phyloP scores from a whole-genome alignment of 495 filamentous ascomycete genomes.

The Venustampulla echinocandica region DNA sequence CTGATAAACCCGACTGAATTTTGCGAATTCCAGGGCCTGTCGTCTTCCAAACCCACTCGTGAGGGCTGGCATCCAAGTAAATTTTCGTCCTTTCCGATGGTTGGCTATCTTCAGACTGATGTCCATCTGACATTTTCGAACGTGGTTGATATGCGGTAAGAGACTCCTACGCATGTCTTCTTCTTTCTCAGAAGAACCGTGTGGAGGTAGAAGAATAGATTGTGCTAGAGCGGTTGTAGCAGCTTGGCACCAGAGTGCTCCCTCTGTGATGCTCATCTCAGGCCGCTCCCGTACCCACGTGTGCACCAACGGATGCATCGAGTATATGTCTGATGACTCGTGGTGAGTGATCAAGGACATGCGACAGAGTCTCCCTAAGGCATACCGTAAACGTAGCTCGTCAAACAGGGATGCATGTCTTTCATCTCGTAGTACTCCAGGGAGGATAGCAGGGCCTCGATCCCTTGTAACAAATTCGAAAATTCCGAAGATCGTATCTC shows the following conservation, averaged over 20 bases:
- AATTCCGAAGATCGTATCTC: neutral
- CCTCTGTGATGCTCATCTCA: conserved; percentile 24
- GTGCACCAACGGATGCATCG: conserved; percentile 35
- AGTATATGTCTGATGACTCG: conserved; percentile 25
- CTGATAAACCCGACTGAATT: conserved; percentile 4
- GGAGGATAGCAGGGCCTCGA: neutral
- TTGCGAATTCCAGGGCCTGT: neutral
- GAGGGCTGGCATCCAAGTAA: neutral
- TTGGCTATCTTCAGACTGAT: conserved; percentile 6
- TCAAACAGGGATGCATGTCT: too few relatives aligned
- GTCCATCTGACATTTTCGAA: conserved; percentile 19
- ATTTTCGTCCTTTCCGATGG: neutral
- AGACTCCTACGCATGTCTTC: neutral
- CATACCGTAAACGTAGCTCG: neutral
- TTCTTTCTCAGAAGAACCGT: neutral
- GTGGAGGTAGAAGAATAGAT: conserved; percentile 1
- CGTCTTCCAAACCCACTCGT: neutral
- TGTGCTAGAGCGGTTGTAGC: conserved; percentile 4
- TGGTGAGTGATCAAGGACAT: conserved; percentile 27
- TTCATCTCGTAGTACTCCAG: conserved; percentile 12
- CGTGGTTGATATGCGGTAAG: conserved; percentile 18
- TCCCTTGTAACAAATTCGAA: neutral
- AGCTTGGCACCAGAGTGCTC: conserved; percentile 25
- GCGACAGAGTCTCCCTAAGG: conserved; percentile 20
- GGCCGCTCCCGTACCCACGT: conserved; percentile 32